Evolutionary conservation across 345 rosid species (phyloP).

Genomic region (Lepidium sativum): DNA sequence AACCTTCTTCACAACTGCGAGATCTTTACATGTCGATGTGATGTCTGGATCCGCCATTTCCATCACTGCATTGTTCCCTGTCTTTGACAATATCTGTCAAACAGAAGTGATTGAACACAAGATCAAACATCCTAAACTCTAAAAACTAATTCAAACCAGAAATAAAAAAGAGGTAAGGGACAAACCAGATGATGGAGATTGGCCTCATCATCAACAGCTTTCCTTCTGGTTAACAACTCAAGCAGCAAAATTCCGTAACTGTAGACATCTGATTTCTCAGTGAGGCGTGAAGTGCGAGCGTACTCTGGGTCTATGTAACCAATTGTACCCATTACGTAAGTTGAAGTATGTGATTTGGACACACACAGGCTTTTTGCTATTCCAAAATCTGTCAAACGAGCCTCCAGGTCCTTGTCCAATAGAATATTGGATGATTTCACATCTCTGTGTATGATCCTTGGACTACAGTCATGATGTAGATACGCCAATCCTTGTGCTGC

Average conservation of each 20-base stretch:
- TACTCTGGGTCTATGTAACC: constrained; percentile 97
- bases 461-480: constrained; percentile 93
- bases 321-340: constrained; percentile 87
- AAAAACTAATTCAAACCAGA: background rate
- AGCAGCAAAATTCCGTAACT: constrained; percentile 88
- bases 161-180: background rate
- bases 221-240: constrained; percentile 80
- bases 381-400: constrained; percentile 97
- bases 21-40: constrained; percentile 66
- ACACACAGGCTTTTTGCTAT: constrained; percentile 81
- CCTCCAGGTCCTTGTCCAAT: constrained; percentile 76
- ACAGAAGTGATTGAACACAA: background rate
- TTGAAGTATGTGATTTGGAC: constrained; percentile 76
- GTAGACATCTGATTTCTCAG: constrained; percentile 93
- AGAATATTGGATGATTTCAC: constrained; percentile 88
- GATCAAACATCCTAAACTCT: background rate
- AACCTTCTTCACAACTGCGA: constrained; percentile 72
- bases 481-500: constrained; percentile 92
- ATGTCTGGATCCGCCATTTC: constrained; percentile 78
- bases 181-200: constrained; percentile 92
- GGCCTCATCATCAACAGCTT: constrained; percentile 85
- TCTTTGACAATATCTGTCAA: constrained; percentile 65
- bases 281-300: constrained; percentile 89
- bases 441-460: constrained; percentile 89
- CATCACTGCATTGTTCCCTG: constrained; percentile 78